phyloP scores from a whole-genome alignment of 1,284 basidiomycete genomes.

The Fomitopsis schrenkii region DNA sequence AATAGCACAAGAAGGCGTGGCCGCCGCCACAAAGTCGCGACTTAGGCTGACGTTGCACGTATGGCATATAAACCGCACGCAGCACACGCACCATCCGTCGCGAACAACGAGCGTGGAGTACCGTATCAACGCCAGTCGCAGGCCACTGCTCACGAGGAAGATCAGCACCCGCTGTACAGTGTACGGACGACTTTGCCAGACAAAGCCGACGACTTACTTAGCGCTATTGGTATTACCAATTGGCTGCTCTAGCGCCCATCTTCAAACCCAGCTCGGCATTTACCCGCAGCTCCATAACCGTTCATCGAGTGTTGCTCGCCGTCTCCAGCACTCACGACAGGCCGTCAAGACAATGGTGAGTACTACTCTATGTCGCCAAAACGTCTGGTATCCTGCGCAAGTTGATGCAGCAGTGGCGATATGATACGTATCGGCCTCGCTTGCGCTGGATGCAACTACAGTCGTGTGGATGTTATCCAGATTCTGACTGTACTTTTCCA shows the following conservation, averaged over 20 bases:
- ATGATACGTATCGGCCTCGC: not conserved
- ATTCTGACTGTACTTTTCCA: conserved; percentile 1
- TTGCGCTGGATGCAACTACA: conserved; percentile 20
- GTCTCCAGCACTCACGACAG: conserved; percentile 21
- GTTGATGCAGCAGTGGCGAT: conserved; percentile 4
- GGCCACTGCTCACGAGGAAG: too few species aligned
- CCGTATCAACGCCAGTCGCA: too few species aligned
- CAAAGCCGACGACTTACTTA: not conserved
- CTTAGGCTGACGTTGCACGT: too few species aligned
- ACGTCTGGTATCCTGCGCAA: not conserved
- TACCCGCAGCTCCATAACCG: conserved; percentile 2
- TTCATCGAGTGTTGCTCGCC: not conserved
- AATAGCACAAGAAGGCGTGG: too few species aligned
- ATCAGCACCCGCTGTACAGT: too few species aligned
- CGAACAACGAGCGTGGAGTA: not conserved
- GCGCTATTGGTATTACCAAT: too few species aligned
- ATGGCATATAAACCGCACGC: too few species aligned
- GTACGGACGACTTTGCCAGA: too few species aligned
- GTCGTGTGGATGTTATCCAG: conserved; percentile 21
- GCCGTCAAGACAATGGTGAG: conserved; percentile 32
- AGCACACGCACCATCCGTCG: not conserved
- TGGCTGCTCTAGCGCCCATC: not conserved
- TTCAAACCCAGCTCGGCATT: conserved; percentile 9
- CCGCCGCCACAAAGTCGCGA: too few species aligned
- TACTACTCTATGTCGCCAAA: not conserved